Base-by-base conservation (phyloP, 2,329 filamentous ascomycete species). In the Cryphonectria japonica region DNA sequence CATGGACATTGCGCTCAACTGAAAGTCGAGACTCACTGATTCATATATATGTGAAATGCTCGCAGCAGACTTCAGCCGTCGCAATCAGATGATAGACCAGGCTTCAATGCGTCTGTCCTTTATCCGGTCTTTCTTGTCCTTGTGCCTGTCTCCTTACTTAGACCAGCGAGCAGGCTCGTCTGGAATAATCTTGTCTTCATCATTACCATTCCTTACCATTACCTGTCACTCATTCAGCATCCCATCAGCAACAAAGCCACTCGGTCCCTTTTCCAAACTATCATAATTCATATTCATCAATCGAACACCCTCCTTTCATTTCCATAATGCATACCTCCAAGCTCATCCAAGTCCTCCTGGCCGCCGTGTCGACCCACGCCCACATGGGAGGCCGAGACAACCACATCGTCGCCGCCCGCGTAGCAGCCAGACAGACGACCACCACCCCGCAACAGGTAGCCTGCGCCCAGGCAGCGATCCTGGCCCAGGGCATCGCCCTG, bases 401-500 rank as follows among this genome's bases (percentile, higher is more conserved):
- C 2, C 37, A 52, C 46, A 13, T 54, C 54, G 11, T 32, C 62
- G 16, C 32, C 32, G 52, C 63, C 62, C 43, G 62, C 52, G 29
- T 60, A 41, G 9, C 63, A 52, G 41, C 61, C 50, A 32, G 63
- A 19, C 66, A 62, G 26, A 39, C 46, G 5, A 57, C 59, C 32
- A 43, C 50, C 14, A 52, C 69, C 13, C 22, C 66, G 29, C 62
- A 50, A 5, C 54, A 61, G 19, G 62, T 32, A 5, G 16, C 39
- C 29, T 77, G 76, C 19, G 71, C 69, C 4, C 67, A 69, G 6
- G 73, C 73, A n/a, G 66, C 71, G 61, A 75, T 76, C 68, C 62
- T 77, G 29, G 75, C 75, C 6, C 68, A 70, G 57, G 75, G 75
- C 39, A 77, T 77, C 43, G 66, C 70, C 14, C 37, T 73, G n/a